Base-by-base conservation (phyloP, 169 alveolate species). In the Cyclospora cayetanensis region DNA sequence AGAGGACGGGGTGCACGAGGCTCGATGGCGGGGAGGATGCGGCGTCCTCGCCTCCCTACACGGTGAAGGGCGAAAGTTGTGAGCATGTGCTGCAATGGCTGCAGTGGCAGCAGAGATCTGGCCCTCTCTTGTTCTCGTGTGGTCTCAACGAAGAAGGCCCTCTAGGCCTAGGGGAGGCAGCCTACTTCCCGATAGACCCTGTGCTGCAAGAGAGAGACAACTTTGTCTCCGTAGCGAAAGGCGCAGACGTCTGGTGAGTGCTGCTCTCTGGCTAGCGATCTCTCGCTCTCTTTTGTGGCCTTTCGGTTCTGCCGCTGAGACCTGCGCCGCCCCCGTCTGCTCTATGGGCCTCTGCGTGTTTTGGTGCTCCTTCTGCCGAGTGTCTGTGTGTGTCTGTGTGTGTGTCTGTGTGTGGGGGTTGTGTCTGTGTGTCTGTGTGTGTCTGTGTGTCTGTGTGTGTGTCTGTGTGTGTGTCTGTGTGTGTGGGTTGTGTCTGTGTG, bases 181-280 rank as follows among this genome's bases (percentile, higher is more conserved):
- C 92, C 29, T 87, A 65, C 92, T 87, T 87, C 63, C 92, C 92
- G 15, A 60, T 87, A n/a, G 92, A 87, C n/a, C 92, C 92, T 0
- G 46, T 87, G 1, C 79, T 87, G 39, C 63, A 39, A 42, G 92
- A 87, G n/a, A n/a, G 55, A 27, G 65, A 87, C 42, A 87, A 87
- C 86, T 76, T 34, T 22, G 43, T 68, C n/a, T 4, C 29, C n/a
- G 63, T 53, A 37, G 63, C 53, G 11, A 25, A 46, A 41, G 92
- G 92, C n/a, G 35, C 63, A 0, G 92, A 87, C 76, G 35, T 87
- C 31, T 87, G 92, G 92, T 87, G 20, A 55, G 86, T 46, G 42
- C 37, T 50, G 43, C 37, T 70, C 27, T 41, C n/a, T 79, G 88
- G 65, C 37, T 27, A 39, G 7, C 1, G 25, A 7, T 39, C 68